Evolutionary conservation across 2,329 filamentous ascomycete genomes (phyloP), one percentile per base, ranked within the genome.

Genomic region (Juglanconis oblonga): DNA sequence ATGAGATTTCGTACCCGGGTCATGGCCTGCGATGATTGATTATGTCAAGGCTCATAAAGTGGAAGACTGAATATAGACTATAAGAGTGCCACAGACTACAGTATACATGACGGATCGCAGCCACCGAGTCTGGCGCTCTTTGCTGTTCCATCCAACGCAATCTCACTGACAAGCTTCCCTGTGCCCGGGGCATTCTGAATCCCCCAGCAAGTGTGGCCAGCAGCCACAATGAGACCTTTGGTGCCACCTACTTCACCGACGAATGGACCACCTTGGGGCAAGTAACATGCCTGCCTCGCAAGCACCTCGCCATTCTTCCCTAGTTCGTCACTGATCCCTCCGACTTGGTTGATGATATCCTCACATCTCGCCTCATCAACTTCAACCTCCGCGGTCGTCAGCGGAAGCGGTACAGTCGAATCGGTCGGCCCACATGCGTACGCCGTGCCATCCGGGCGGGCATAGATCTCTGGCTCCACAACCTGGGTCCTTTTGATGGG

Each of bases 191-290:
- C 88, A 74, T 93, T 93, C 73, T 92, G 89, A 45, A 93, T 92
- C 0, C 90, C 90, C 90, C 90, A 93, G 71, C 89, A 92, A 2
- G 88, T 91, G 76, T 93, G 90, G 0, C 90, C 90, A 0, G 87
- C 81, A 1, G 89, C 90, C 64, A 93, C 77, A 53, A 87, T 77
- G 48, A 92, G 69, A 0, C 89, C 89, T 62, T 83, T 82, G 1
- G 84, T 81, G 4, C 62, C 64, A 6, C 81, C 80, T n/a, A 89
- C 87, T 55, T 81, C 72, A 0, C 90, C 90, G n/a, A 92, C 82
- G 61, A 91, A 74, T 11, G 90, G 89, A 0, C 85, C 86, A 4
- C 87, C 84, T 68, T 88, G 87, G 0, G 90, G 90, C 42, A 93
- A 71, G 71, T 92, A 93, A 69, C 90, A 93, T 17, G 90, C 90